Base-by-base conservation (phyloP, 2,329 filamentous ascomycete species). In the Coleophoma crateriformis region DNA sequence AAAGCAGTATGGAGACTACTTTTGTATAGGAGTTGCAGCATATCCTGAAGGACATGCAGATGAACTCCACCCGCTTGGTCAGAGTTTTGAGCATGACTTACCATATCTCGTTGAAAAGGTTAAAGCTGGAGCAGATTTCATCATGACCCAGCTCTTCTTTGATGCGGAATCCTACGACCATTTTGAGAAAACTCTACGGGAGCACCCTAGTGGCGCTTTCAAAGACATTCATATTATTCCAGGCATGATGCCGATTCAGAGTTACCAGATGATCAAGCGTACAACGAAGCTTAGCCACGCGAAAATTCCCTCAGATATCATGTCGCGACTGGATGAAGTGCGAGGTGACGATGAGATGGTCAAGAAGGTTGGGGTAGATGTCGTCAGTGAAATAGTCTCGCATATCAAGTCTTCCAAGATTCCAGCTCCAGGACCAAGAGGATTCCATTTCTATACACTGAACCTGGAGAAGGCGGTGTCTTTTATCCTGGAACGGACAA, bases 91-190 rank as follows among this genome's bases (percentile, higher is more conserved):
- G 61, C 79, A 87, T 54, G 94, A 99, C 69, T 71, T 99, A 51
- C 88, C 91, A 1, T 95, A 87, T 62, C 75, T 99, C 48, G 81
- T 95, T 11, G 90, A 96, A 58, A 99, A 99, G 76, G 87, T 86
- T 1, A 77, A 85, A 59, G 94, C 94, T 3, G 94, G 94, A 1
- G 94, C 91, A 46, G 91, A 97, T 70, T 99, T 99, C 64, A 87
- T 99, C 69, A 96, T 99, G 89, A 97, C 94, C 1, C 94, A 99
- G 68, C 77, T 99, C 8, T 97, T 96, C 69, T 99, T 96, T 68
- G 90, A 97, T 64, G 79, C 90, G 20, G 77, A 87, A 3, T 88
- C 88, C 15, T 99, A 95, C 65, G 79, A 84, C 49, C 74, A 74
- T 33, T 97, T 95, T 63, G 92, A 97, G 71, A 78, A 73, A 56